Evolutionary conservation across 768 basidiomycete species (phyloP).

Genomic region (Strobilomyces confusus): DNA sequence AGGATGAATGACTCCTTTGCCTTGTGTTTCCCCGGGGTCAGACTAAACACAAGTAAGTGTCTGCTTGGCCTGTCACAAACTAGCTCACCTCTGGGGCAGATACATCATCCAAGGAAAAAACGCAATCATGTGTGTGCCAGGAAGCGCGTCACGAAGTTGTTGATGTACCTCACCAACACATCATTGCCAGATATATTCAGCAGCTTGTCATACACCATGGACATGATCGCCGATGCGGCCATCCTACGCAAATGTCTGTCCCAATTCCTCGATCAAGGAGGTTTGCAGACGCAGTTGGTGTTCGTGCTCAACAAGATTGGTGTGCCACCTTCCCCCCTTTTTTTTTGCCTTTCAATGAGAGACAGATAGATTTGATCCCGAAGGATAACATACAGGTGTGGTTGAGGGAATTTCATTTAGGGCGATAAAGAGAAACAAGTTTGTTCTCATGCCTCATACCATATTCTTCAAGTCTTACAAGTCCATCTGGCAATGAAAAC

Average conservation of each 20-base stretch:
- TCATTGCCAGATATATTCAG: conserved; percentile 8
- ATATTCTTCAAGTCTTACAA: conserved; percentile 86
- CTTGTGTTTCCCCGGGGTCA: conserved; percentile 1
- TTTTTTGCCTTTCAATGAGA: too few relatives aligned
- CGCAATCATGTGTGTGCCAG: conserved; percentile 36
- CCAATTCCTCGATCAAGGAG: too few relatives aligned
- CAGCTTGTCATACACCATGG: conserved; percentile 22
- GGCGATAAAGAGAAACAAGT: conserved; percentile 87
- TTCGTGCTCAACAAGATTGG: too few relatives aligned
- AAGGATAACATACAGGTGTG: too few relatives aligned
- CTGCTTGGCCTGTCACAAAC: too few relatives aligned
- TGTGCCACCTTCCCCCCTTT: too few relatives aligned
- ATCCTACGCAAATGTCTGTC: conserved; percentile 28
- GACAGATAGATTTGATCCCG: too few relatives aligned
- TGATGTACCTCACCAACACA: conserved; percentile 7
- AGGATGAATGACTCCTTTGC: not conserved
- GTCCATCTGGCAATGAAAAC: conserved; percentile 90
- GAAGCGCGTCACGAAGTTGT: conserved; percentile 26
- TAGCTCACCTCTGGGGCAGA: conserved; percentile 21
- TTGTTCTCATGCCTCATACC: conserved; percentile 86
- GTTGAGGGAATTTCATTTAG: conserved; percentile 38
- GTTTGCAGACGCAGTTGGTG: too few relatives aligned
- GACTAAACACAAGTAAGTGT: not conserved
- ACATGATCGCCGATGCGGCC: conserved; percentile 27
- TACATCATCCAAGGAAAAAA: conserved; percentile 33